Evolutionary conservation across 768 basidiomycete genomes (phyloP).

Genomic region (Grammothele lineata): DNA sequence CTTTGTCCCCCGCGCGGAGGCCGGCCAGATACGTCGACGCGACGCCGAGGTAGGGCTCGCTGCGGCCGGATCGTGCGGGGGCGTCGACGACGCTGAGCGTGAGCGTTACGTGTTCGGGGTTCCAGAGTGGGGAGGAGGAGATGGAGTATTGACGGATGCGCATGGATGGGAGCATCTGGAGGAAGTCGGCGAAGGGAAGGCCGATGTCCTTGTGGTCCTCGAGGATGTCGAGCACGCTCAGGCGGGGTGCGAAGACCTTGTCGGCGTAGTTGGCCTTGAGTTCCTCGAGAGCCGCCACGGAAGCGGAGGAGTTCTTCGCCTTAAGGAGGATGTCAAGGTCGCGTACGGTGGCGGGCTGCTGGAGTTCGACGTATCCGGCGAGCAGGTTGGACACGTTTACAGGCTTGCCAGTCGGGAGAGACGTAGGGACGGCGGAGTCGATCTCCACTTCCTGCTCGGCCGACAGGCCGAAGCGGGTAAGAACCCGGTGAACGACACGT

Average conservation of each 20-base stretch:
- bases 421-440: conserved; percentile 31
- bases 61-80: conserved; percentile 30
- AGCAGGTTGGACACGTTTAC: conserved; percentile 35
- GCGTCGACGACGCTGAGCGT: conserved; percentile 41
- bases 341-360: conserved; percentile 40
- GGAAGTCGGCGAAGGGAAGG: conserved; percentile 35
- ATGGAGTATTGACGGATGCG: conserved; percentile 50
- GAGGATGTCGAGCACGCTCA: conserved; percentile 41
- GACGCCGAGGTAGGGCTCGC: conserved; percentile 37
- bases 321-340: conserved; percentile 35
- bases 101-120: conserved; percentile 36
- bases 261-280: conserved; percentile 28
- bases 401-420: conserved; percentile 36
- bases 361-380: conserved; percentile 43
- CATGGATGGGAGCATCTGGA: conserved; percentile 43
- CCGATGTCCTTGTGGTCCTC: conserved; percentile 33
- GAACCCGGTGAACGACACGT: conserved; percentile 33
- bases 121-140: conserved; percentile 44
- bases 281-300: conserved; percentile 24
- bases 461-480: conserved; percentile 34
- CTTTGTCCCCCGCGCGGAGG: conserved; percentile 33
- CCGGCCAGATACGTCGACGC: conserved; percentile 41
- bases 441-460: conserved; percentile 36
- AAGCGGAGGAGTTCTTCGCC: conserved; percentile 21
- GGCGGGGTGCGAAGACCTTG: conserved; percentile 31